Evolutionary conservation across 495 filamentous ascomycete species (phyloP), one percentile per base, ranked within the genome.

Genomic region (Schizothecium vesticola): DNA sequence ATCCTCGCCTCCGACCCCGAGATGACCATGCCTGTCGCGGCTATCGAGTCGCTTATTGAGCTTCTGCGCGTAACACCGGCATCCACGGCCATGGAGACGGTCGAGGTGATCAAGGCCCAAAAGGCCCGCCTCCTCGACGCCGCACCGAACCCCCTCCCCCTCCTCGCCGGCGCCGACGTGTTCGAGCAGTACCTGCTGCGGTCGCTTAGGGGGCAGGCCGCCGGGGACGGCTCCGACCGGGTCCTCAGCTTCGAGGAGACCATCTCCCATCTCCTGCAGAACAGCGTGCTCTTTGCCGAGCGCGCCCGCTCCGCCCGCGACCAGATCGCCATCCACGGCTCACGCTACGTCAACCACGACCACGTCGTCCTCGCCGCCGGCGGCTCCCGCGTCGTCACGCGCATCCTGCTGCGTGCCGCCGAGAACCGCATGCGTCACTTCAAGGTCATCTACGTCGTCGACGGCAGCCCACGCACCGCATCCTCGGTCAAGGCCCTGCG

Each of bases 1-100:
- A 83, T 87, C 67, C 79, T 87, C 22, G 68, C 74, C 67, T 80
- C 84, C 43, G 93, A 97, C 78, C 87, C 89, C 16, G 91, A 95
- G 28, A 86, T 97, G 56, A 96, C 93, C 26, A 97, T 96, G 91
- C 92, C 94, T 61, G 90, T 99, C 62, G 95, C 94, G 2, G 94
- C 95, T 64, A 97, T 99, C 77, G 93, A 97, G 80, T 88, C 95
- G 43, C 86, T 97, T 60, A 94, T 97, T 70, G 85, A 91, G 72
- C 88, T 92, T 67, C 88, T 97, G 67, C 87, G 88, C 76, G 86
- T 88, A 61, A 90, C 87, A 10, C 86, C 88, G 60, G 89, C 92
- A 8, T 87, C 87, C 16, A 99, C 95, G 28, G 91, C 97, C 71
- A 94, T 92, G 77, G 95, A 99, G 80, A 96, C 94, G 57, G 88